Evolutionary conservation across 257 asterid species (phyloP).

Genomic region (Scutellaria galericulata): DNA sequence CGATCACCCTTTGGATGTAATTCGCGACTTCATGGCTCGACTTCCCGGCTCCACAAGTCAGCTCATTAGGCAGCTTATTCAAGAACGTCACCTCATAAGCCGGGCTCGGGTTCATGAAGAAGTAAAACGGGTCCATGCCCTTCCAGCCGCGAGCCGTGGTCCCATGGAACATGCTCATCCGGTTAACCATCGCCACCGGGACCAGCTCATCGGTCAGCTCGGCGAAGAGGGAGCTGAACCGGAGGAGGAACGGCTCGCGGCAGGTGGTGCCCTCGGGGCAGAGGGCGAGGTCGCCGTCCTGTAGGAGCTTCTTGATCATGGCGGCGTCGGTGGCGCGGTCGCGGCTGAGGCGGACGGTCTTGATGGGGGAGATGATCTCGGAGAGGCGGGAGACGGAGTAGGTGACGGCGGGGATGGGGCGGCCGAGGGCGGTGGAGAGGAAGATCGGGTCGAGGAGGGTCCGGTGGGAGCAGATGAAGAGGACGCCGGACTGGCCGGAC

Average conservation of each 20-base stretch:
- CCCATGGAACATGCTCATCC: constrained; percentile 85
- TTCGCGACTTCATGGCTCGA: constrained; percentile 82
- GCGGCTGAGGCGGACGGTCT: constrained; percentile 65
- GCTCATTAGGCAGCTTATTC: constrained; percentile 58
- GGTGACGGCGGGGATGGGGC: constrained; percentile 75
- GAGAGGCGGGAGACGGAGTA: constrained; percentile 76
- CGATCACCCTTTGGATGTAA: constrained; percentile 69
- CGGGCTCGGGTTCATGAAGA: constrained; percentile 90
- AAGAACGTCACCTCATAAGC: constrained; percentile 73
- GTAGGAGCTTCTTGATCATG: constrained; percentile 57
- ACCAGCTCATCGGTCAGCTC: constrained; percentile 75
- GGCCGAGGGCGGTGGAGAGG: constrained; percentile 72
- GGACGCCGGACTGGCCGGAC: constrained; percentile 56
- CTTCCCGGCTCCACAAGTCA: constrained; percentile 66
- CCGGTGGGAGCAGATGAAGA: constrained; percentile 79
- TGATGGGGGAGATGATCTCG: constrained; percentile 76
- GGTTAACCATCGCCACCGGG: constrained; percentile 70
- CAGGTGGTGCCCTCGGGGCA: constrained; percentile 92
- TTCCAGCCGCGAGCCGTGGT: constrained; percentile 94
- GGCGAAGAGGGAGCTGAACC: constrained; percentile 75
- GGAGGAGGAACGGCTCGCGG: constrained; percentile 72
- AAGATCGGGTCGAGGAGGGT: constrained; percentile 80
- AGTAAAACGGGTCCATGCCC: constrained; percentile 81
- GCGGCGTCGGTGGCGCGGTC: constrained; percentile 64
- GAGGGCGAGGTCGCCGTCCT: constrained; percentile 66